These are phyloP conservation scores for Aspergillus sp. DNA, from an alignment of 2,329 filamentous ascomycete genomes.

Conservation along the genomic window DNA sequence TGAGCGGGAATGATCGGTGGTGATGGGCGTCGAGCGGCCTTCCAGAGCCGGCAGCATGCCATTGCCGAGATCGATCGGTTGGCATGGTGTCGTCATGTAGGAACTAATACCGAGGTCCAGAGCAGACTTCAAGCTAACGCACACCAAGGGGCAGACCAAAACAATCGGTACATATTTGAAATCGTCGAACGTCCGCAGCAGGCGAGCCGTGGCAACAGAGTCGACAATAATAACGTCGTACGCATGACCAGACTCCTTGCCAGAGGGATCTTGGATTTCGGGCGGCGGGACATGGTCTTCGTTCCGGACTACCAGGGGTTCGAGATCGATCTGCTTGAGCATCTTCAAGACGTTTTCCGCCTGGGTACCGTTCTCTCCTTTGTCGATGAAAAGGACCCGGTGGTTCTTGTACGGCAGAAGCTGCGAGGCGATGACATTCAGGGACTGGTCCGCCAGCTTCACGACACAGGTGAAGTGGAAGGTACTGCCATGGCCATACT, in stretches of 20 bases:
- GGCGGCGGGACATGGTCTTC: constrained; percentile 63
- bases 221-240: constrained; percentile 97
- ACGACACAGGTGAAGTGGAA: constrained; percentile 97
- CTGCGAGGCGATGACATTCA: constrained; percentile 70
- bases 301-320: constrained; percentile 81
- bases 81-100: constrained; percentile 96
- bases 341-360: constrained; percentile 75
- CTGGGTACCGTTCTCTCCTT: constrained; percentile 67
- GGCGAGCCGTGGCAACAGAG: constrained; percentile 84
- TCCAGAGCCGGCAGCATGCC: constrained; percentile 94
- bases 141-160: constrained; percentile 81
- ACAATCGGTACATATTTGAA: constrained; percentile 99
- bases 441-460: constrained; percentile 75
- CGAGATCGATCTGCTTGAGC: constrained; percentile 74
- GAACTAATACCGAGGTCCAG: constrained; percentile 96
- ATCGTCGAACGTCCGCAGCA: constrained; percentile 81
- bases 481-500: constrained; percentile 84
- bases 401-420: constrained; percentile 89
- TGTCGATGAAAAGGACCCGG: constrained; percentile 91
- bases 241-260: constrained; percentile 53
- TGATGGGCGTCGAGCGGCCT: constrained; percentile 83
- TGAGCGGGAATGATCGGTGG: constrained; percentile 90
- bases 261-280: constrained; percentile 51
- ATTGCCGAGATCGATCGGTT: constrained; percentile 90
- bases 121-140: constrained; percentile 89